These are phyloP conservation scores for Carex myosuroides DNA, from an alignment of 176 grass and related monocot genomes.

Conservation along the genomic window DNA sequence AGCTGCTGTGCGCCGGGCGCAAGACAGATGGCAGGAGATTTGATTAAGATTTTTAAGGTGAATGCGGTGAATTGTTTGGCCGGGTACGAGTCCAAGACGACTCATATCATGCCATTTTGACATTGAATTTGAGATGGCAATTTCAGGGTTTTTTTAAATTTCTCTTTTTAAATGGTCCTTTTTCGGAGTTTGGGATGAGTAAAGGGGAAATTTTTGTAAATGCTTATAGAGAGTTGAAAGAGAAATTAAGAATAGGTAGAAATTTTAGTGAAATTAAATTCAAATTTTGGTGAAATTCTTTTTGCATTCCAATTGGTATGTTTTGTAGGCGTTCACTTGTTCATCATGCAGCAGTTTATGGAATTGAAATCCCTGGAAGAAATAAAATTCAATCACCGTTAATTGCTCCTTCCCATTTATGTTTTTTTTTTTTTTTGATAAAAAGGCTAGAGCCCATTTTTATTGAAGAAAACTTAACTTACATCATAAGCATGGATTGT, in stretches of 20 bases:
- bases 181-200: background rate
- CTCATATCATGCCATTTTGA: conserved; percentile 95
- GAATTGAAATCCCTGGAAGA: background rate
- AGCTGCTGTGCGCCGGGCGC: conserved; percentile 67
- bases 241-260: conserved; percentile 14
- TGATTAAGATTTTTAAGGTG: conserved; percentile 78
- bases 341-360: background rate
- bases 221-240: conserved; percentile 24
- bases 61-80: conserved; percentile 79
- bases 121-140: conserved; percentile 12
- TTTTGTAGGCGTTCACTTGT: background rate
- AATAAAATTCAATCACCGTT: background rate
- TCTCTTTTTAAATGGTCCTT: background rate
- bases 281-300: conserved; percentile 12
- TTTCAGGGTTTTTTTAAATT: conserved; percentile 2
- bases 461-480: too few species aligned
- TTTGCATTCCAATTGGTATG: background rate
- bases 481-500: too few species aligned
- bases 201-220: conserved; percentile 14
- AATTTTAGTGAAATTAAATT: conserved; percentile 8
- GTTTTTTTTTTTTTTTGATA: background rate
- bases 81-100: conserved; percentile 91
- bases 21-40: conserved; percentile 68
- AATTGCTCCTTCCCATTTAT: background rate
- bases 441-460: too few species aligned